Conservation (phyloP, 2,329 filamentous ascomycete species). For the Arthrocladium fulminans region DNA sequence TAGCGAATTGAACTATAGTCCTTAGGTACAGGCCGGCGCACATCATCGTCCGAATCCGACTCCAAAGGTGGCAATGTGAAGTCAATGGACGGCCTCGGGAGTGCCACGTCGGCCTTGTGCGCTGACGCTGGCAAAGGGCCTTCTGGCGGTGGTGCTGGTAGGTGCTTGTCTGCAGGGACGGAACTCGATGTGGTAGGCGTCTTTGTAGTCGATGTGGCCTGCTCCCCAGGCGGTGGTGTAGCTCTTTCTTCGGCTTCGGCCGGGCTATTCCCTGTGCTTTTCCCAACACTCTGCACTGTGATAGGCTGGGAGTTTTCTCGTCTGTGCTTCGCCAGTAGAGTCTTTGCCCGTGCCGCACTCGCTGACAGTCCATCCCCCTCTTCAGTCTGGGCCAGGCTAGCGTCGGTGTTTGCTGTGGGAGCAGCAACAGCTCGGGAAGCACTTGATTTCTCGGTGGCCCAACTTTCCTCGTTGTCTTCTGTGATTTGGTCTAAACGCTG, state of each 20-base stretch:
- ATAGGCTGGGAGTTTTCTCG: constrained; percentile 12
- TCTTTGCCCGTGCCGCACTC: constrained; percentile 23
- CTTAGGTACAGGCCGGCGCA: constrained; percentile 6
- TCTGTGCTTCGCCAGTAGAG: constrained; percentile 21
- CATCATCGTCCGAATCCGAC: constrained; percentile 5
- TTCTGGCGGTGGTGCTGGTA: constrained; percentile 3
- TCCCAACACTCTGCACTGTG: neutral
- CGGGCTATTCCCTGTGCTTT: neutral
- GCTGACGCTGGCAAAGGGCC: neutral
- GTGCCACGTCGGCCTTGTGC: neutral
- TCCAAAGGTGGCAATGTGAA: constrained; percentile 1
- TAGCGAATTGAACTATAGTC: constrained; percentile 26
- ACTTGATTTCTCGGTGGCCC: constrained; percentile 29
- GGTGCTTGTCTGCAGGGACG: neutral
- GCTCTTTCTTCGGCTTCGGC: neutral
- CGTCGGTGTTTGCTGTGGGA: neutral
- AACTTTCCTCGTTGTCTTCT: constrained; percentile 68
- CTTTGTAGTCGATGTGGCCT: neutral
- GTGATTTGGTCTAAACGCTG: constrained; percentile 81
- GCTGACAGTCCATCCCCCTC: constrained; percentile 21
- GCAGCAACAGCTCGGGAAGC: neutral
- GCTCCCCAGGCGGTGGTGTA: neutral
- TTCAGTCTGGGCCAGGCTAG: constrained; percentile 31
- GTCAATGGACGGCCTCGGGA: neutral
- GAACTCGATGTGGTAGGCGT: neutral